Base-by-base conservation (phyloP, 2,329 filamentous ascomycete genomes). In the Calonectria henricotiae region DNA sequence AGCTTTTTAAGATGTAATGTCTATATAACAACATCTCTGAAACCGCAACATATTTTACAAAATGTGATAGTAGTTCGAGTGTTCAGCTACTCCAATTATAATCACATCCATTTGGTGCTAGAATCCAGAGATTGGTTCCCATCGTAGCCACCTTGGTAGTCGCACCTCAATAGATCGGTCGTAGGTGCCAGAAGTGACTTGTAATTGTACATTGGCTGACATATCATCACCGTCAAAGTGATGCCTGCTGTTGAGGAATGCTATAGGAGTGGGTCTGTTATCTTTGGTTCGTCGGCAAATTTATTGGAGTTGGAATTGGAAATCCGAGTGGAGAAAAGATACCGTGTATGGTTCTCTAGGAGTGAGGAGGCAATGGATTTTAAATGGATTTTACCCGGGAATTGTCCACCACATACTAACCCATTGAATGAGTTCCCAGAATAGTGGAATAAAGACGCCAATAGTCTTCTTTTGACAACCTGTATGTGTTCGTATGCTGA, bases 71-170 rank as follows among this genome's bases (percentile, higher is more conserved):
- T 20, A 20, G 1, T 20, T 20, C 20, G 20, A 20, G 20, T 20
- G 20, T 20, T 20, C 20, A 20, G 20, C 20, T 20, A 20, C 20
- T 20, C 20, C 20, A 20, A 20, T 20, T 20, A 20, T 20, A 20
- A 20, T 20, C 20, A 20, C 20, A 20, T 20, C 9, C 5, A 17
- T 12, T 6, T 3, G 4, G 8, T 5, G n/a, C 15, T 39, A 58
- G 25, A 58, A 58, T 6, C 51, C 51, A 5, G 51, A 58, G 20
- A 58, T 58, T 20, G 51, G 51, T 17, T 58, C 51, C 51, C 32
- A 58, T 13, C 51, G 32, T 0, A 17, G 11, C 51, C 51, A 37
- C 15, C 4, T 39, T 11, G 35, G 30, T 4, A 58, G 32, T 23
- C 35, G 30, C n/a, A 58, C 51, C n/a, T 58, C 51, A 5, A 58